Base-by-base conservation (phyloP, 441 rosid genomes). In the Syzygium malaccense region DNA sequence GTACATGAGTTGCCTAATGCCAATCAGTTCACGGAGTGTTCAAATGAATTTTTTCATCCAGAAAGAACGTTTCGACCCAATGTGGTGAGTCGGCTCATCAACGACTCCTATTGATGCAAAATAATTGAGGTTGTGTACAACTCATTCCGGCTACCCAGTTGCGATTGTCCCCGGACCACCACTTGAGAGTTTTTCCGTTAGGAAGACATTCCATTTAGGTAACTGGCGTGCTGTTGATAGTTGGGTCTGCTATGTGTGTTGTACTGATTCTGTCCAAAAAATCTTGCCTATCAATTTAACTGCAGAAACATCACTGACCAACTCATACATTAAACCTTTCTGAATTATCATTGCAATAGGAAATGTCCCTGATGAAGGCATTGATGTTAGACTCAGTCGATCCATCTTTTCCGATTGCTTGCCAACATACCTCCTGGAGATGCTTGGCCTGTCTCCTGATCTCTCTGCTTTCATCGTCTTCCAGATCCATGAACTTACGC, bases 401-500 rank as follows among this genome's bases (percentile, higher is more conserved):
- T 84, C 93, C 93, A 48, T 85, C 90, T 85, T 78, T 58, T 13
- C 57, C 89, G 15, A 91, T 57, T 23, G 92, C 94, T 33, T 13
- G 26, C 32, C 64, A 25, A 75, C 87, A 91, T 11, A 87, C 87
- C 57, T 88, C 62, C 51, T 86, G 85, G 14, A 94, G 66, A 86
- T 85, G 32, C 62, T 60, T 85, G 0, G 86, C 92, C 56, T 91
- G 89, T 86, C 30, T 55, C 87, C 93, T 93, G 91, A 91, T 89
- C 86, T 90, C 91, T 71, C 87, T 91, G 33, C 85, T 92, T 85
- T 90, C 92, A 4, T 8, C 41, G 20, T 33, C 90, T 48, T 90
- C 88, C 56, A 85, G 7, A 90, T 93, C 92, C 95, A 94, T 93
- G 51, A 93, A 91, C 55, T 83, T 55, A 51, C 25, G 30, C 51